These are phyloP conservation scores for Cladobotryum protrusum DNA, from an alignment of 2,329 filamentous ascomycete genomes.

Conservation along the genomic window DNA sequence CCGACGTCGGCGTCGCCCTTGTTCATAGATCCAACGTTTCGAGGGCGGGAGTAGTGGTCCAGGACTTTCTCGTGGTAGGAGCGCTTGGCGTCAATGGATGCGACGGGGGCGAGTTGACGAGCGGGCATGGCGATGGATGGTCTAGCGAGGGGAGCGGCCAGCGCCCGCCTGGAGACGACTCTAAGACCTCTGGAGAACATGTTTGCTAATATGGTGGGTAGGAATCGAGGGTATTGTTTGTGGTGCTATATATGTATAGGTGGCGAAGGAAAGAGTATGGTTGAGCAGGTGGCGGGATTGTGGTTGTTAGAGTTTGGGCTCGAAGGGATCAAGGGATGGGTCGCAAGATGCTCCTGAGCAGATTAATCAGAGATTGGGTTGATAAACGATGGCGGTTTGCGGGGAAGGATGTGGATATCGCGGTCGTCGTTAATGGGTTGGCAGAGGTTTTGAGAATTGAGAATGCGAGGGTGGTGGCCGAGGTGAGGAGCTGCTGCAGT, in stretches of 20 bases:
- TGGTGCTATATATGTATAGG: not conserved
- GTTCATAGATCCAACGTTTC: slow-evolving; percentile 51
- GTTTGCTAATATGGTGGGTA: not conserved
- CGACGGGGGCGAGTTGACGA: slow-evolving; percentile 36
- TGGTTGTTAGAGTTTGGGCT: too few relatives aligned
- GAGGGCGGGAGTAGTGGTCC: slow-evolving; percentile 47
- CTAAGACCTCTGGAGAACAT: slow-evolving; percentile 45
- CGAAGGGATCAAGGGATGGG: too few relatives aligned
- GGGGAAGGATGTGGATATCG: not conserved
- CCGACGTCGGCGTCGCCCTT: slow-evolving; percentile 80
- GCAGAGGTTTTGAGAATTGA: not conserved
- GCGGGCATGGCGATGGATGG: slow-evolving; percentile 23
- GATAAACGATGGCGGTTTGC: too few relatives aligned
- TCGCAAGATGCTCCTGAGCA: too few relatives aligned
- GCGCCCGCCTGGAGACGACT: slow-evolving; percentile 37
- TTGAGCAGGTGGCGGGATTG: too few relatives aligned
- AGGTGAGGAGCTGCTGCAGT: not conserved
- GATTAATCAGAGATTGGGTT: too few relatives aligned
- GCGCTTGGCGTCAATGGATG: slow-evolving; percentile 35
- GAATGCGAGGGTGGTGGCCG: not conserved
- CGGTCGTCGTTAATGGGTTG: not conserved
- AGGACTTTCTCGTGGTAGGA: slow-evolving; percentile 50
- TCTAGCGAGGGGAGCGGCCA: slow-evolving; percentile 32
- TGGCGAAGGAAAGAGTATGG: not conserved
- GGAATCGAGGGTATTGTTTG: not conserved